Percentiles rank a stretch among this genome's conserved stretches.
phyloP scores from a whole-genome alignment of 371 early-diverging fungal species.

The Smittium culicis region DNA sequence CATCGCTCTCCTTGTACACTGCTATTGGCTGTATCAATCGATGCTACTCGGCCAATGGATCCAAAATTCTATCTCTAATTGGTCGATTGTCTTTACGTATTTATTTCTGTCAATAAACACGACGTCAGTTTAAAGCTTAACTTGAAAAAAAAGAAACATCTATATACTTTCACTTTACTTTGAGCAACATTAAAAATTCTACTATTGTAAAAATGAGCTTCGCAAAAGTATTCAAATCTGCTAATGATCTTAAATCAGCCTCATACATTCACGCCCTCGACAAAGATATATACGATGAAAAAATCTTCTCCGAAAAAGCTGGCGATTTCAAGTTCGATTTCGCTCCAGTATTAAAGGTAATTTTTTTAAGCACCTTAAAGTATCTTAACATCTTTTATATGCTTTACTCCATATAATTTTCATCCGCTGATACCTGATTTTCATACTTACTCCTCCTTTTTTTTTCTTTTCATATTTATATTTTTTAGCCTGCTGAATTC shows the following conservation, averaged over 20 bases:
- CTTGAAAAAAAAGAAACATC: not conserved
- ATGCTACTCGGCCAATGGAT: not conserved
- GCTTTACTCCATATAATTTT: not conserved
- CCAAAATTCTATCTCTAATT: not conserved
- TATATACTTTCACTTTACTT: not conserved
- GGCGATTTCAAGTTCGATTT: not conserved
- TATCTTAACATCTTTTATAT: not conserved
- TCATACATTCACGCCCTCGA: not conserved
- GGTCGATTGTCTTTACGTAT: not conserved
- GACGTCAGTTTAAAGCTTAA: no score
- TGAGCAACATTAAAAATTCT: not conserved
- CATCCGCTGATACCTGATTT: not conserved
- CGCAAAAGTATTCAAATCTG: not conserved
- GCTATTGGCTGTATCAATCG: no score
- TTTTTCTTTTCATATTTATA: no score
- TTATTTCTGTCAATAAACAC: not conserved
- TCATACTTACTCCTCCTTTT: not conserved
- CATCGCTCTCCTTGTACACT: no score
- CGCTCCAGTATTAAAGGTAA: conserved; percentile 9
- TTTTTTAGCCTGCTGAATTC: conserved; percentile 20
- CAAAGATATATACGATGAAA: not conserved
- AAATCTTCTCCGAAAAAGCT: not conserved
- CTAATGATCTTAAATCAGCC: not conserved
- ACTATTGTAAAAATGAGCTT: not conserved
- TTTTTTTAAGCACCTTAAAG: no score